phyloP scores from a whole-genome alignment of 208 protist genomes.

The Willaertia magna region DNA sequence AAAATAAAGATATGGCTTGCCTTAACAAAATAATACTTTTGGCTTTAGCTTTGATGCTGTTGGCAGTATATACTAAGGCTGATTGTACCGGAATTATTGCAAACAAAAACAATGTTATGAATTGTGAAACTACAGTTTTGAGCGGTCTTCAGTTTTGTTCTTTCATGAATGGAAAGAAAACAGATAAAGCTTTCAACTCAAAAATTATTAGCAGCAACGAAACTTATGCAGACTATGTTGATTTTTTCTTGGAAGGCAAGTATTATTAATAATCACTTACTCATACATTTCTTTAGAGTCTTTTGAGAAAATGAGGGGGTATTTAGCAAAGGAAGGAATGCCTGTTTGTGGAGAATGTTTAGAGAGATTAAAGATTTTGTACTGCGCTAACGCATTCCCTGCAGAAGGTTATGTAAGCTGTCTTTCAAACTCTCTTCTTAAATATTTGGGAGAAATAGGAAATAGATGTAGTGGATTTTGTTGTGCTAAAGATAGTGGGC shows the following conservation, averaged over 20 bases:
- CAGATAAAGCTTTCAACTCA: background rate
- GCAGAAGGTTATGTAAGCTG: background rate
- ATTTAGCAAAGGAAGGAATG: background rate
- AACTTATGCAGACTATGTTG: background rate
- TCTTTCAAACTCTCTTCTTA: background rate
- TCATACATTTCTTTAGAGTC: background rate
- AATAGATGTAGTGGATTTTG: background rate
- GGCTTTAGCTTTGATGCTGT: too few relatives aligned
- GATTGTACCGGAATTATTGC: background rate
- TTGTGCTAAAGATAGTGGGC: background rate
- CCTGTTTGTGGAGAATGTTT: background rate
- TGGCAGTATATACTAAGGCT: too few relatives aligned
- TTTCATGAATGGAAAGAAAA: background rate
- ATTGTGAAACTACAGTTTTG: background rate
- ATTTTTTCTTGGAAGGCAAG: background rate
- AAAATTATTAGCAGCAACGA: background rate
- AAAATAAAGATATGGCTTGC: too few relatives aligned
- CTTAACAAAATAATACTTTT: too few relatives aligned
- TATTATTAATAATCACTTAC: background rate
- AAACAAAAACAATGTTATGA: background rate
- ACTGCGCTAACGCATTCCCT: background rate
- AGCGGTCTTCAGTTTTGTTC: background rate
- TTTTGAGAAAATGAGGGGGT: background rate
- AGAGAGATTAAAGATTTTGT: background rate
- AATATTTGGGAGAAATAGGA: background rate